Evolutionary conservation across 2,329 filamentous ascomycete species (phyloP).

Genomic region (Ilyonectria robusta): DNA sequence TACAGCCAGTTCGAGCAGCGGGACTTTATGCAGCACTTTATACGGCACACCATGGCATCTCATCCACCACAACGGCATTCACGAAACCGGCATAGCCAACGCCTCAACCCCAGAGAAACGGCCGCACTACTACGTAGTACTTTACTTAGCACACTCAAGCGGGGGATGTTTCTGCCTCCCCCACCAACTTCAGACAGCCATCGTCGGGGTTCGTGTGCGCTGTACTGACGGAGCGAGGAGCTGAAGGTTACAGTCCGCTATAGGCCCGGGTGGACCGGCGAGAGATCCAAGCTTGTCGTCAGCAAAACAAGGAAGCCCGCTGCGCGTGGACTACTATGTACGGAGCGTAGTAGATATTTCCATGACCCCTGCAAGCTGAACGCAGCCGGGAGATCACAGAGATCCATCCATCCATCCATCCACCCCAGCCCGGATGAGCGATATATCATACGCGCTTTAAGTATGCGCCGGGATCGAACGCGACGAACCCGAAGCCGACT

Average conservation of each 20-base stretch:
- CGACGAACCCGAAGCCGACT: neutral
- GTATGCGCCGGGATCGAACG: neutral
- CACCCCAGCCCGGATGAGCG: slow-evolving; percentile 16
- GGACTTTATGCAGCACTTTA: neutral
- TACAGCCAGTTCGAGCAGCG: neutral
- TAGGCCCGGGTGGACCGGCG: slow-evolving; percentile 1
- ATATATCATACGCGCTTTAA: slow-evolving; percentile 13
- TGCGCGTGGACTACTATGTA: too few relatives aligned
- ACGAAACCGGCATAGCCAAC: neutral
- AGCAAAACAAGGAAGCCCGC: slow-evolving; percentile 7
- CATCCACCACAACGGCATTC: neutral
- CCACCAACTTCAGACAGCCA: slow-evolving; percentile 21
- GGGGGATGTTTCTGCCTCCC: slow-evolving; percentile 1
- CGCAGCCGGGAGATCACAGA: slow-evolving; percentile 22
- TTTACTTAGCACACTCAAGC: neutral
- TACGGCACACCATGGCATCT: neutral
- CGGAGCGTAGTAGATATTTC: too few relatives aligned
- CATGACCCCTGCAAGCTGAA: slow-evolving; percentile 14
- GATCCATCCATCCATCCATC: slow-evolving; percentile 19
- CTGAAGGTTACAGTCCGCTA: slow-evolving; percentile 18
- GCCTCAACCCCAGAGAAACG: neutral
- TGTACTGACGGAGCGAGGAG: neutral
- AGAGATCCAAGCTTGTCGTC: slow-evolving; percentile 24
- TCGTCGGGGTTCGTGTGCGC: slow-evolving; percentile 10
- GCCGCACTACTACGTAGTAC: too few relatives aligned